Percentiles rank a stretch among this genome's conserved stretches.
phyloP scores from a whole-genome alignment of 441 rosid species.

The Gossypium davidsonii region DNA sequence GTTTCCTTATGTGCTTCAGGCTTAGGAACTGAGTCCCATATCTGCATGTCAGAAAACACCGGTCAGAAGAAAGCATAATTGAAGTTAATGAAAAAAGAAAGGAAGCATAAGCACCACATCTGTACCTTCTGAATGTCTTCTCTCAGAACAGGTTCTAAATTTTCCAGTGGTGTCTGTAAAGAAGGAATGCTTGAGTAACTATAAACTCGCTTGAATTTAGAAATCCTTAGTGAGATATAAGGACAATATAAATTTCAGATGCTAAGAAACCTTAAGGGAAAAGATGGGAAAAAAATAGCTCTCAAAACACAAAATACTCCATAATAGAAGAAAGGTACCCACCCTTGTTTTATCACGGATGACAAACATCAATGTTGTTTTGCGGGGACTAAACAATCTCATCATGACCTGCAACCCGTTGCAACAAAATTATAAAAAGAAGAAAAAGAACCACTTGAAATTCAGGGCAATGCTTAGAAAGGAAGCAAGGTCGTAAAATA shows the following conservation, averaged over 20 bases:
- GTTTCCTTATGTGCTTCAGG: slow-evolving; percentile 90
- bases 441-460: not conserved
- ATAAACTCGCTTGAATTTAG: not conserved
- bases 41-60: slow-evolving; percentile 42
- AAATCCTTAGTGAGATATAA: slow-evolving; percentile 4
- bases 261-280: not conserved
- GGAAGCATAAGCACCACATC: slow-evolving; percentile 18
- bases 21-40: slow-evolving; percentile 97
- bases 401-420: slow-evolving; percentile 79
- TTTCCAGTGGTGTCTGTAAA: slow-evolving; percentile 89
- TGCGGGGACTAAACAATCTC: slow-evolving; percentile 98
- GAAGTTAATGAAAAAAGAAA: slow-evolving; percentile 1
- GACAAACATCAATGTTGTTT: slow-evolving; percentile 96
- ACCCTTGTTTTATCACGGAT: slow-evolving; percentile 99
- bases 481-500: slow-evolving; percentile 18
- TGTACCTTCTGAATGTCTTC: slow-evolving; percentile 96
- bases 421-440: not conserved
- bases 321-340: slow-evolving; percentile 19
- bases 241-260: not conserved
- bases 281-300: not conserved
- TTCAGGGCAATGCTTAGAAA: slow-evolving; percentile 4
- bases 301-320: slow-evolving; percentile 3
- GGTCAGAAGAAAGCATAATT: slow-evolving; percentile 14
- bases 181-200: slow-evolving; percentile 15
- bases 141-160: slow-evolving; percentile 89